These are phyloP conservation scores for Mrakia blollopis DNA, from an alignment of 768 basidiomycete genomes.

Conservation along the genomic window DNA sequence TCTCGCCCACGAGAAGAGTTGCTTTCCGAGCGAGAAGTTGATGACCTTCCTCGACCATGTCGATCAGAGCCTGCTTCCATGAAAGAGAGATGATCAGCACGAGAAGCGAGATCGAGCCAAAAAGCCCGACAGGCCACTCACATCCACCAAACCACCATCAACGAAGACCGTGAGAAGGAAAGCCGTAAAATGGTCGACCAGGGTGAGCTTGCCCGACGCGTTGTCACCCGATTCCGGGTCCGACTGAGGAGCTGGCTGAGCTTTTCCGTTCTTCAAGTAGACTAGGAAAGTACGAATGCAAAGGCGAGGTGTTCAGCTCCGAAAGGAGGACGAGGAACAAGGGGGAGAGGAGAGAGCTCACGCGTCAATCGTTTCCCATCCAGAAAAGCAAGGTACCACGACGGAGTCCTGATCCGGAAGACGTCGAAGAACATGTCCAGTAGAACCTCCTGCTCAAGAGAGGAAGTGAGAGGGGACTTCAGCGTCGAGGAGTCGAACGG, in stretches of 20 bases:
- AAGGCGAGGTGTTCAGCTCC: background rate
- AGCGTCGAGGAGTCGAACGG: background rate
- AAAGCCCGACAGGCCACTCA: constrained; percentile 45
- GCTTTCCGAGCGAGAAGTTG: constrained; percentile 66
- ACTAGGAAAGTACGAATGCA: constrained; percentile 8
- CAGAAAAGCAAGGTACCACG: constrained; percentile 90
- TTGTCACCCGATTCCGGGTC: constrained; percentile 35
- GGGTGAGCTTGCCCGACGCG: constrained; percentile 58
- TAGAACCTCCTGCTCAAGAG: constrained; percentile 70
- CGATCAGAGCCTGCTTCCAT: constrained; percentile 77
- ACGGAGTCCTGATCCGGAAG: constrained; percentile 82
- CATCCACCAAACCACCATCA: constrained; percentile 83
- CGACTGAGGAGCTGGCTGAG: constrained; percentile 27
- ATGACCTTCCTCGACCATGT: constrained; percentile 73
- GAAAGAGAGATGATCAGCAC: background rate
- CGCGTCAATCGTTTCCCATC: constrained; percentile 82
- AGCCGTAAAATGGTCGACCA: constrained; percentile 89
- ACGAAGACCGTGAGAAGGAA: constrained; percentile 76
- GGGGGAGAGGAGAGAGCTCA: constrained; percentile 44
- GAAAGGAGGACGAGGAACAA: background rate
- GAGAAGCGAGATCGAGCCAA: background rate
- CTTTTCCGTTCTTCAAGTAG: constrained; percentile 24
- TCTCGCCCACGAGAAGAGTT: constrained; percentile 81
- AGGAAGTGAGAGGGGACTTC: background rate
- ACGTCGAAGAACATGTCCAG: constrained; percentile 92